A percentile compares a stretch with the other conserved stretches of the same genome.
Conservation (phyloP, 352 stramenopile genomes). For the Phytopythium kandeliae region DNA sequence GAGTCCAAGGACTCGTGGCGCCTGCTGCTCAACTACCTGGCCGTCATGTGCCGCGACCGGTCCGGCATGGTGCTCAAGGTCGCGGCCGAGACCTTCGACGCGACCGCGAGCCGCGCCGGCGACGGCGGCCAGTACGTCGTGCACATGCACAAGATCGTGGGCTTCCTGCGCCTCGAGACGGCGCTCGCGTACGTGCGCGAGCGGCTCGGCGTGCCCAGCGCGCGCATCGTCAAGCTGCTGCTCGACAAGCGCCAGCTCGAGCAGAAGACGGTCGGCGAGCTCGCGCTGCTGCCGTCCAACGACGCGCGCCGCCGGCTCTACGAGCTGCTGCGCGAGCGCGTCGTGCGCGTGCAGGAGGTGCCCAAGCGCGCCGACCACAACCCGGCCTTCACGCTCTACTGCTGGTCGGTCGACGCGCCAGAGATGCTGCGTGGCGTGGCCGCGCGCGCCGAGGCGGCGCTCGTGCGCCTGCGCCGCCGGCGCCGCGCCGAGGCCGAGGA, state of each 20-base stretch:
- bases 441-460: conserved; percentile 63
- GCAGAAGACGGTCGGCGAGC: conserved; percentile 80
- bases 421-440: conserved; percentile 54
- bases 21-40: conserved; percentile 84
- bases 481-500: conserved; percentile 74
- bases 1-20: conserved; percentile 81
- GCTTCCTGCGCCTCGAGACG: conserved; percentile 71
- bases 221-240: conserved; percentile 81
- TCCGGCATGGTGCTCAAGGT: conserved; percentile 87
- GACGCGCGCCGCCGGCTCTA: conserved; percentile 79
- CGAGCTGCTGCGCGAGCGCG: conserved; percentile 65
- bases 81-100: conserved; percentile 60
- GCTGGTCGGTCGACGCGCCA: conserved; percentile 75
- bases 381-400: conserved; percentile 84
- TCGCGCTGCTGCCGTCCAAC: conserved; percentile 78
- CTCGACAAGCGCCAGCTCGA: conserved; percentile 84
- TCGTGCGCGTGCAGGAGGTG: conserved; percentile 84
- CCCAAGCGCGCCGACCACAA: conserved; percentile 86
- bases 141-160: conserved; percentile 87
- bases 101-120: conserved; percentile 40
- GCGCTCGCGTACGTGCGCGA: conserved; percentile 79
- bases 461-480: conserved; percentile 64
- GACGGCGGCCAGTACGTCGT: conserved; percentile 87
- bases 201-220: conserved; percentile 73
- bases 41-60: conserved; percentile 87